Conservation (phyloP, 2,329 filamentous ascomycete genomes). For the Alternaria brassicae region DNA sequence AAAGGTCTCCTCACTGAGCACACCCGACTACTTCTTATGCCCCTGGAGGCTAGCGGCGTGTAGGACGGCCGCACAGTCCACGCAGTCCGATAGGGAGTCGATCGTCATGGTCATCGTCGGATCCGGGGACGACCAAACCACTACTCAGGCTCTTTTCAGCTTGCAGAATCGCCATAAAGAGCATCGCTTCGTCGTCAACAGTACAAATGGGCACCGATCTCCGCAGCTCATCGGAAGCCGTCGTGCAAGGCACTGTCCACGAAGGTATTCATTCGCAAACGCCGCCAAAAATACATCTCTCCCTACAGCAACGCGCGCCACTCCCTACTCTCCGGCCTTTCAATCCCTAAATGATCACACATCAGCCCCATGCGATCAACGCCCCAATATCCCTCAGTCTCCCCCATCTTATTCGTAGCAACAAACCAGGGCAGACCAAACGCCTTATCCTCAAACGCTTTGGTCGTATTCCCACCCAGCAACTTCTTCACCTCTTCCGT, state of each 20-base stretch:
- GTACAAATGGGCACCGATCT: neutral
- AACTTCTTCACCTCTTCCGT: slow-evolving; percentile 56
- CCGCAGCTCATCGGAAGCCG: neutral
- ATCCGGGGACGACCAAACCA: too few relatives aligned
- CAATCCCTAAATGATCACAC: slow-evolving; percentile 60
- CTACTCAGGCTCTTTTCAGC: too few relatives aligned
- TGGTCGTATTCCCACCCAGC: slow-evolving; percentile 59
- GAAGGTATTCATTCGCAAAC: neutral
- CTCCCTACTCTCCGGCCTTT: slow-evolving; percentile 48
- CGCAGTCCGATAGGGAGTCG: neutral
- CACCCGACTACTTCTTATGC: neutral
- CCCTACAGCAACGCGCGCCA: slow-evolving; percentile 51
- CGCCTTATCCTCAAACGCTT: slow-evolving; percentile 60
- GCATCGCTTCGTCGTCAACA: neutral
- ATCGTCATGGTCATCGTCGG: neutral
- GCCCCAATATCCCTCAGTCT: slow-evolving; percentile 65
- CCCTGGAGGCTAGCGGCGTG: neutral
- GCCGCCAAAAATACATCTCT: neutral
- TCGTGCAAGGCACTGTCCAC: neutral
- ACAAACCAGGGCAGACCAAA: slow-evolving; percentile 69
- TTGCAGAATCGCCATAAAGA: neutral
- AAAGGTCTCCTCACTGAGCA: neutral
- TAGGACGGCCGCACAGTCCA: neutral
- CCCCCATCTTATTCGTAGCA: slow-evolving; percentile 61
- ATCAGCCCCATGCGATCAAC: slow-evolving; percentile 67